Evolutionary conservation across 1,139 yeast genomes (phyloP).

Genomic region (Casaregolazyma suthepensis): DNA sequence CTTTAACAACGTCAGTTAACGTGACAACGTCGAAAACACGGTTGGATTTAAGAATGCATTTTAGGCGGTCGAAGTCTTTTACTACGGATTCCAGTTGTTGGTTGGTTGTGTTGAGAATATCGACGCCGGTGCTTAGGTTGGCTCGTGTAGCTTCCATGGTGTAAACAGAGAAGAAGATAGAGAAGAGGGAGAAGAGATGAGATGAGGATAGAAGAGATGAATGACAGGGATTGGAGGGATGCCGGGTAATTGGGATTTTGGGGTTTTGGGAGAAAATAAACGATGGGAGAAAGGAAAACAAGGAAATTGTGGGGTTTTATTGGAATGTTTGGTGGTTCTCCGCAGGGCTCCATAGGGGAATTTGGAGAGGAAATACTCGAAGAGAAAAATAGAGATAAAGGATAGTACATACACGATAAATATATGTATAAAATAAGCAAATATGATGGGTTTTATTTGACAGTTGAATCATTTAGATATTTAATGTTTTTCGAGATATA

Average conservation of each 20-base stretch:
- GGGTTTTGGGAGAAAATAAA: neutral
- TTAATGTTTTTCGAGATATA: no score
- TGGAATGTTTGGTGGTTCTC: neutral
- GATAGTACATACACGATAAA: neutral
- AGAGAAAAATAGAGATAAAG: no score
- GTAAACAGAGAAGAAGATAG: neutral
- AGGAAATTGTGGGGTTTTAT: neutral
- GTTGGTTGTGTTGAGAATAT: conserved; percentile 18
- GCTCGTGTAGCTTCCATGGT: conserved; percentile 9
- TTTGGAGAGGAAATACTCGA: no score
- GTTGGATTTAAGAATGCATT: conserved; percentile 21
- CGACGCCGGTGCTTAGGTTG: conserved; percentile 8
- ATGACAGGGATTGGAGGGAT: neutral
- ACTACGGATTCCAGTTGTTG: conserved; percentile 17
- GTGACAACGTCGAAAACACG: conserved; percentile 30
- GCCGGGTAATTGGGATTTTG: neutral
- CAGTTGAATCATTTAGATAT: no score
- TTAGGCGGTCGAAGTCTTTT: conserved; percentile 24
- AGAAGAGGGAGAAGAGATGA: neutral
- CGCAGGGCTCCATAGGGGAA: no score
- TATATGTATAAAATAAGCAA: neutral
- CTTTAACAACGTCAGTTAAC: conserved; percentile 24
- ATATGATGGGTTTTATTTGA: neutral
- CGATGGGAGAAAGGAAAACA: neutral
- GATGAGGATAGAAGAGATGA: neutral